phyloP scores from a whole-genome alignment of 2,329 filamentous ascomycete genomes.

The Domatiomyces catenatus region DNA sequence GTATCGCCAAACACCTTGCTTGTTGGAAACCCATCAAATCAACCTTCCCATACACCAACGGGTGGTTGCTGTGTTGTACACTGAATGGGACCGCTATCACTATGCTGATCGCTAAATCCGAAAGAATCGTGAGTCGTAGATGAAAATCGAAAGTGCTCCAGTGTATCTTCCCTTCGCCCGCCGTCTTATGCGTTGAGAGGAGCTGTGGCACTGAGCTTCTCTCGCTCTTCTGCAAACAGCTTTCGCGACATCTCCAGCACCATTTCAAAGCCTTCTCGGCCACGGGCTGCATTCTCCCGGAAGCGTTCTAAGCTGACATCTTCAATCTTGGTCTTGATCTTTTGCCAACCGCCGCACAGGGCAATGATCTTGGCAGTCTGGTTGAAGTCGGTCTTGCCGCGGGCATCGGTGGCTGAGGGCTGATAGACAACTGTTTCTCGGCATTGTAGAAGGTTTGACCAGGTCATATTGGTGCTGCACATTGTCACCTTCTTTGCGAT shows the following conservation, averaged over 20 bases:
- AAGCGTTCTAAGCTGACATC: conserved; percentile 80
- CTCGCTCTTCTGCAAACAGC: conserved; percentile 80
- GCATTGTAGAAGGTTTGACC: conserved; percentile 75
- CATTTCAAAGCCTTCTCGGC: conserved; percentile 85
- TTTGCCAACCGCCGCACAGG: conserved; percentile 90
- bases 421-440: conserved; percentile 85
- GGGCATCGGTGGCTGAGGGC: conserved; percentile 38
- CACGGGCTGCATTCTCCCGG: conserved; percentile 77
- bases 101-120: neutral
- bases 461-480: conserved; percentile 90
- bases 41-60: neutral
- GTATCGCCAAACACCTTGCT: neutral
- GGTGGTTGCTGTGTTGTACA: neutral
- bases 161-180: neutral
- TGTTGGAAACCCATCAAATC: neutral
- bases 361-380: conserved; percentile 90
- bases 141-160: neutral
- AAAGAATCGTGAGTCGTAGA: neutral
- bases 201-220: conserved; percentile 30
- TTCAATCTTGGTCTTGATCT: conserved; percentile 91
- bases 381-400: conserved; percentile 58
- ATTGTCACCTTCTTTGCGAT: conserved; percentile 75
- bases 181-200: conserved; percentile 5
- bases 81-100: neutral
- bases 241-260: conserved; percentile 85